Conservation (phyloP, 495 filamentous ascomycete genomes). For the Aspergillus saccharolyticus region DNA sequence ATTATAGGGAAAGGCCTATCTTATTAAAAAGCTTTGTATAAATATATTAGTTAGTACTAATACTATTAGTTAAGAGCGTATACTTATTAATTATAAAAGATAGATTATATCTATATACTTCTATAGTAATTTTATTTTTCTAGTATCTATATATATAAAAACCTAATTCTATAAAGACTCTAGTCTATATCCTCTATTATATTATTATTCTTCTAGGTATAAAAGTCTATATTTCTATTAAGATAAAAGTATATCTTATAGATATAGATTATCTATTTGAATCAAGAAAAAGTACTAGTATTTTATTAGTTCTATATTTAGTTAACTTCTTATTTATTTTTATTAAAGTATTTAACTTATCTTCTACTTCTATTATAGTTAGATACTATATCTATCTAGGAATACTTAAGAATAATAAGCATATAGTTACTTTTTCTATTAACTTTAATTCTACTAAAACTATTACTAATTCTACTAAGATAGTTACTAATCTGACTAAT, state of each 20-base stretch:
- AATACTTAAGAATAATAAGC: too few species aligned
- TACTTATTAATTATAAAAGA: not conserved
- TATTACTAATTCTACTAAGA: too few species aligned
- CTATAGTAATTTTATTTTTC: not conserved
- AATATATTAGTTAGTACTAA: slow-evolving; percentile 2
- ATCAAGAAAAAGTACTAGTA: not conserved
- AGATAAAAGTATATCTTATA: not conserved
- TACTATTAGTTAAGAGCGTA: not conserved
- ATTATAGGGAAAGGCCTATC: not conserved
- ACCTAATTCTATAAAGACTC: not conserved
- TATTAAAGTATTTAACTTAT: too few species aligned
- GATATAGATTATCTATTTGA: not conserved
- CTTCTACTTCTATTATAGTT: too few species aligned
- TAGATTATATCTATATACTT: not conserved
- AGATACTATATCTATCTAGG: too few species aligned
- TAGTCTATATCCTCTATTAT: not conserved
- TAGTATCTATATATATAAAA: not conserved
- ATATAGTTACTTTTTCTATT: too few species aligned
- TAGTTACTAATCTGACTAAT: too few species aligned
- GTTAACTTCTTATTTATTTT: not conserved
- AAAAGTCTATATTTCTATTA: not conserved
- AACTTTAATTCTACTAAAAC: too few species aligned
- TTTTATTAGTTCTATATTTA: not conserved
- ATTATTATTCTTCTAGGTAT: not conserved
- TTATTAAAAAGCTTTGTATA: not conserved